Percentiles rank a stretch among this genome's conserved stretches.
phyloP scores from a whole-genome alignment of 148 eudicot genomes.

The Vaccinium myrtillus region DNA sequence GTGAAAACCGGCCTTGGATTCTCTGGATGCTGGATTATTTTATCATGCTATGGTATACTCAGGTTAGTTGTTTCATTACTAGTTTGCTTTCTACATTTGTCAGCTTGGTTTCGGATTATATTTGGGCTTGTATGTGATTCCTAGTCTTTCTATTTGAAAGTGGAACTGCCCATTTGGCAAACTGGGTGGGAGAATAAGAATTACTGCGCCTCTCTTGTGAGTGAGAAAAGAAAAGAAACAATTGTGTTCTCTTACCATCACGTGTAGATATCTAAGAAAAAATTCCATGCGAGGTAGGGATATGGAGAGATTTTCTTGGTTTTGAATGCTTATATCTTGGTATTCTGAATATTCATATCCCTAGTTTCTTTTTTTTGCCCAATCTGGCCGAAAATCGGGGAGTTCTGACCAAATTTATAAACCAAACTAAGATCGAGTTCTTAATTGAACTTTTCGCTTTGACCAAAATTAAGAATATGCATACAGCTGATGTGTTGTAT shows the following conservation, averaged over 20 bases:
- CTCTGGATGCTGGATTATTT: not conserved
- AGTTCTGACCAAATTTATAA: not conserved
- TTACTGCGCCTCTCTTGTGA: not conserved
- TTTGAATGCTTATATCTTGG: not conserved
- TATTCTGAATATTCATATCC: not conserved
- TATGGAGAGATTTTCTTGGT: not conserved
- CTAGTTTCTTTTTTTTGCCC: not conserved
- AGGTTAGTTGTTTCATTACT: conserved; percentile 17
- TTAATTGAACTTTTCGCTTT: not conserved
- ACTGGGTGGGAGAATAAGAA: not conserved
- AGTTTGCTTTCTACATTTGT: conserved; percentile 1
- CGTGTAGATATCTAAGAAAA: not conserved
- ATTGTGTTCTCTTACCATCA: not conserved
- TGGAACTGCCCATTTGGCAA: not conserved
- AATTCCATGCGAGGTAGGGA: not conserved
- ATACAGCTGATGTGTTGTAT: not conserved
- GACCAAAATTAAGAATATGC: not conserved
- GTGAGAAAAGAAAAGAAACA: not conserved
- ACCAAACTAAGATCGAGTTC: not conserved
- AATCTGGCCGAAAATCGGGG: not conserved
- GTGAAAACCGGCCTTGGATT: conserved; percentile 23
- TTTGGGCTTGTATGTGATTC: not conserved
- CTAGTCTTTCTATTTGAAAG: not conserved
- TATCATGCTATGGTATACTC: conserved; percentile 21
- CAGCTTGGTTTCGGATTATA: not conserved